Percentiles rank a stretch among this genome's conserved stretches.
Conservation (phyloP, 2,329 filamentous ascomycete species). For the Colletotrichum horii region DNA sequence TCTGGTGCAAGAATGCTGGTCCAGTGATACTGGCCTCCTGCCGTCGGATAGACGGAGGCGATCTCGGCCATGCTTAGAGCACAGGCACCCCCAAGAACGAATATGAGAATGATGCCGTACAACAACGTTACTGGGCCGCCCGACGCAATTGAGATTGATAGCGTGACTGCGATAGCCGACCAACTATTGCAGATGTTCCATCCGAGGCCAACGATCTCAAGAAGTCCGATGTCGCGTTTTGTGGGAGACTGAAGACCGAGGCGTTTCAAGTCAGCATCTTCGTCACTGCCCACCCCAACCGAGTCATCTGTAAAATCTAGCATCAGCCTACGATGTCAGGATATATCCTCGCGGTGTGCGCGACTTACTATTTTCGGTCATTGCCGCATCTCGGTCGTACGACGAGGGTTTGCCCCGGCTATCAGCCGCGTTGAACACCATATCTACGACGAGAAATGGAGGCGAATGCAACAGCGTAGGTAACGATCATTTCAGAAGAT, state of each 20-base stretch:
- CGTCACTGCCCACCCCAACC: neutral
- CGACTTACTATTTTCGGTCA: neutral
- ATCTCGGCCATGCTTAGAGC: constrained; percentile 40
- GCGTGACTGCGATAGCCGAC: constrained; percentile 24
- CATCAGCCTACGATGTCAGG: accelerated
- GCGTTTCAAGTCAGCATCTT: neutral
- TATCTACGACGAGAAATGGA: accelerated
- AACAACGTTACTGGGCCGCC: constrained; percentile 21
- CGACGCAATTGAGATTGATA: constrained; percentile 22
- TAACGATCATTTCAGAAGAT: neutral
- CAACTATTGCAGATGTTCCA: constrained; percentile 30
- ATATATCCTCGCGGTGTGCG: accelerated
- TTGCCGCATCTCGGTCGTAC: neutral
- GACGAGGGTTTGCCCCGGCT: neutral
- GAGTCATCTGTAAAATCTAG: neutral
- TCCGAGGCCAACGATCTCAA: neutral
- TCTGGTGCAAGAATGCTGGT: constrained; percentile 32
- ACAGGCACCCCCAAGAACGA: constrained; percentile 28
- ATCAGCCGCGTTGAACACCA: accelerated
- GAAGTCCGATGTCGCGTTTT: constrained; percentile 3
- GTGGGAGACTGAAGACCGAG: neutral
- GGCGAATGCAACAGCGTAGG: accelerated
- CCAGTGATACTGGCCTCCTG: constrained; percentile 44
- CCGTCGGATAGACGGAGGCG: constrained; percentile 39
- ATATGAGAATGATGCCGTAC: constrained; percentile 34